Conservation (phyloP, 2,329 filamentous ascomycete species). For the Aspergillus carbonarius region DNA sequence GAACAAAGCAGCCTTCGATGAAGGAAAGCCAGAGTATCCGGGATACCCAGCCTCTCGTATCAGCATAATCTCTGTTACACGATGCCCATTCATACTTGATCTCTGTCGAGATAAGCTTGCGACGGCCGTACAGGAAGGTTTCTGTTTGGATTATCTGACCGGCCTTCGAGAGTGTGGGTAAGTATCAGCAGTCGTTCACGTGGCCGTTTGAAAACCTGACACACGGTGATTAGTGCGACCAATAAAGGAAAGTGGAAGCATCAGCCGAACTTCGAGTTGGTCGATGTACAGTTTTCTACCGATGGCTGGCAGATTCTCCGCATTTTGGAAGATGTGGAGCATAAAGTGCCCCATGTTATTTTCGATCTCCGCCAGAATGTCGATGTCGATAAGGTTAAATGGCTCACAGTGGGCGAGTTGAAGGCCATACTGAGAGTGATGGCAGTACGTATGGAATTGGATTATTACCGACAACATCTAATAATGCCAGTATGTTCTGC, state of each 20-base stretch:
- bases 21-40: background rate
- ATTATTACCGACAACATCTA: background rate
- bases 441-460: constrained; percentile 3
- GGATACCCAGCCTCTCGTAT: no score
- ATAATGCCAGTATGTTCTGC: constrained; percentile 6
- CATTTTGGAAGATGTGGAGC: constrained; percentile 7
- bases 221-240: background rate
- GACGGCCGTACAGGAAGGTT: background rate
- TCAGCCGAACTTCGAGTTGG: background rate
- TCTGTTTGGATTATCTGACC: background rate
- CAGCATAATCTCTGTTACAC: background rate
- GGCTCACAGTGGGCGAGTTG: constrained; percentile 1
- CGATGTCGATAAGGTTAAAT: background rate
- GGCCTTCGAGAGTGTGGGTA: background rate
- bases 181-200: background rate
- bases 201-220: background rate
- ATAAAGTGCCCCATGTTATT: constrained; percentile 1
- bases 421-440: constrained; percentile 9
- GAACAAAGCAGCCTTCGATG: background rate
- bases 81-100: background rate
- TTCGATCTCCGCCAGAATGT: constrained; percentile 1
- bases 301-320: constrained; percentile 2
- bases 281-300: background rate
- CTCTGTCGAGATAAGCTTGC: background rate
- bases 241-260: background rate